Conservation (phyloP, 2,329 filamentous ascomycete genomes). For the Alternaria dauci region DNA sequence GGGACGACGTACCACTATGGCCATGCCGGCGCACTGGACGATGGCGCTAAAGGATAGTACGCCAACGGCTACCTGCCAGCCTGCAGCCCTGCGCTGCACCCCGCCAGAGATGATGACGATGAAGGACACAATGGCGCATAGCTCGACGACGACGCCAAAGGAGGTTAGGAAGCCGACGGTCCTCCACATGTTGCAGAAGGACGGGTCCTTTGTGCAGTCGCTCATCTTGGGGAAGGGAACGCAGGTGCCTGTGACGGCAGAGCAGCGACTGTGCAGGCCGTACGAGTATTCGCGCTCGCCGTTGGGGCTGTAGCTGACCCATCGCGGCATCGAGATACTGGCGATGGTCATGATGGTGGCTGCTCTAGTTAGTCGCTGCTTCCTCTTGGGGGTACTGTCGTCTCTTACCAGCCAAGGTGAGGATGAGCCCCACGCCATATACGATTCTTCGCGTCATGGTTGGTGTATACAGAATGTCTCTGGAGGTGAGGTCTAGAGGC, state of each 20-base stretch:
- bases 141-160: slow-evolving; percentile 81
- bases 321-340: slow-evolving; percentile 73
- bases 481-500: background rate
- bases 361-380: slow-evolving; percentile 46
- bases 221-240: slow-evolving; percentile 71
- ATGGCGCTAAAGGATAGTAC: slow-evolving; percentile 71
- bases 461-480: slow-evolving; percentile 3
- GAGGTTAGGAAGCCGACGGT: slow-evolving; percentile 87
- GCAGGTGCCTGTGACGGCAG: slow-evolving; percentile 70
- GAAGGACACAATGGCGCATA: slow-evolving; percentile 82
- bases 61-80: slow-evolving; percentile 78
- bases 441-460: slow-evolving; percentile 59
- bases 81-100: slow-evolving; percentile 78
- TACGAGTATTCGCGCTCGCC: slow-evolving; percentile 58
- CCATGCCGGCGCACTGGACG: slow-evolving; percentile 80
- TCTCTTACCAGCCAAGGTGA: slow-evolving; percentile 54
- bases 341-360: slow-evolving; percentile 76
- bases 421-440: slow-evolving; percentile 59
- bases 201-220: slow-evolving; percentile 72
- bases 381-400: background rate
- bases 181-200: slow-evolving; percentile 93
- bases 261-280: slow-evolving; percentile 84
- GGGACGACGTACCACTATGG: slow-evolving; percentile 73
- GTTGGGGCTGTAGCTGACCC: slow-evolving; percentile 69
- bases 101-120: slow-evolving; percentile 79